Evolutionary conservation across 495 filamentous ascomycete species (phyloP).

Genomic region (Delitschia confertaspora): DNA sequence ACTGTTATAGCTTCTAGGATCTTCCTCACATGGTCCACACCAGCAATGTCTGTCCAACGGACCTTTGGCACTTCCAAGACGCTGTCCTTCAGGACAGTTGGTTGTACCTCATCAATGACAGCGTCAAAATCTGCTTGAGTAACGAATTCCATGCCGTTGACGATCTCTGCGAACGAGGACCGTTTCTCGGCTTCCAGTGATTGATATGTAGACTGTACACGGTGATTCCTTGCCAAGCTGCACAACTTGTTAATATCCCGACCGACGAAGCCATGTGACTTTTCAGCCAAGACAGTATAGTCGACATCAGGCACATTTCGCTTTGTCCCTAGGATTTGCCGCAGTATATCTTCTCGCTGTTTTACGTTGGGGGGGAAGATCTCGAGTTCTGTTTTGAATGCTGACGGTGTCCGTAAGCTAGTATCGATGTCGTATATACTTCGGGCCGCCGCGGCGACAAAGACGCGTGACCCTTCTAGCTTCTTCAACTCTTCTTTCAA

Average conservation of each 20-base stretch:
- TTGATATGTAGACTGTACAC: neutral
- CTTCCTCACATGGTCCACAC: constrained; percentile 71
- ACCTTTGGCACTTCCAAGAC: constrained; percentile 82
- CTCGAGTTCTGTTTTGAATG: constrained; percentile 53
- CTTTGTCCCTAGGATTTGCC: constrained; percentile 14
- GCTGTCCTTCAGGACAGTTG: constrained; percentile 84
- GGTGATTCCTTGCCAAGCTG: constrained; percentile 12
- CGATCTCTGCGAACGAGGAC: constrained; percentile 1
- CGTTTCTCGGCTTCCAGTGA: constrained; percentile 1
- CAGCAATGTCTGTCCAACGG: constrained; percentile 83
- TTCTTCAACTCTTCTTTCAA: constrained; percentile 40
- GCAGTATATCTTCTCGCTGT: constrained; percentile 52
- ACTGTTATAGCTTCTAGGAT: constrained; percentile 55
- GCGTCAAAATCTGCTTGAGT: constrained; percentile 45
- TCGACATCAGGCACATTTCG: constrained; percentile 27
- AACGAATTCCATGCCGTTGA: constrained; percentile 6
- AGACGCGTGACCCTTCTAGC: constrained; percentile 41
- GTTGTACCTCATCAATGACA: constrained; percentile 53
- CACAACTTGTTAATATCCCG: constrained; percentile 42
- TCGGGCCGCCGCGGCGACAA: constrained; percentile 66
- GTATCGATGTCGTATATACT: constrained; percentile 65
- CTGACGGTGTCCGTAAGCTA: constrained; percentile 39
- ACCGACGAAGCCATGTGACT: constrained; percentile 62
- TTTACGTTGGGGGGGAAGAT: constrained; percentile 62
- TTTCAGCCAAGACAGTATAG: constrained; percentile 39